phyloP scores from a whole-genome alignment of 192 early-diverging fungal species.

The Haplosporangium gracile region DNA sequence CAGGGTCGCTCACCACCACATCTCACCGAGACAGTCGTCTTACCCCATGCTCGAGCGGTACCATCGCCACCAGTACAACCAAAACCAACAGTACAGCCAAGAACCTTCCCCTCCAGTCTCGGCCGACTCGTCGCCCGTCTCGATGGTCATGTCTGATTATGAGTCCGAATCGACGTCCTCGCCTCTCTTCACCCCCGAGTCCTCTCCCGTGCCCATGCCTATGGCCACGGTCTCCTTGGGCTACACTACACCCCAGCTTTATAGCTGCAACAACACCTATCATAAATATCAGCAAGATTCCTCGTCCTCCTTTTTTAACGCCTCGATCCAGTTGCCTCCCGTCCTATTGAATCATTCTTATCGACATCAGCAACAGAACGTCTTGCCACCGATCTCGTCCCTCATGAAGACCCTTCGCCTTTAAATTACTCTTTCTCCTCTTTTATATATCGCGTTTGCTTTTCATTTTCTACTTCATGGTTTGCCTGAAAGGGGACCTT shows the following conservation, averaged over 20 bases:
- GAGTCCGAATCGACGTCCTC: slow-evolving; percentile 36
- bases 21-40: neutral
- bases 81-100: neutral
- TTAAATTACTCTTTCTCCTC: slow-evolving; percentile 11
- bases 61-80: neutral
- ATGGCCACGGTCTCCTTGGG: slow-evolving; percentile 15
- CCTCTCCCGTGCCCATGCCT: slow-evolving; percentile 53
- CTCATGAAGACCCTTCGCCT: slow-evolving; percentile 28
- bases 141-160: slow-evolving; percentile 47
- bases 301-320: neutral
- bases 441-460: neutral
- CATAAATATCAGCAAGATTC: slow-evolving; percentile 4
- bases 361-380: slow-evolving; percentile 1
- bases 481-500: neutral
- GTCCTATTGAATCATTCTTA: slow-evolving; percentile 20
- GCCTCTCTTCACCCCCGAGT: slow-evolving; percentile 64
- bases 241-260: slow-evolving; percentile 6
- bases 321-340: slow-evolving; percentile 18
- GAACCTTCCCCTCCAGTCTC: slow-evolving; percentile 25
- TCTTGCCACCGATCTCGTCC: slow-evolving; percentile 49
- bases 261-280: neutral
- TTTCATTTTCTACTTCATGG: neutral
- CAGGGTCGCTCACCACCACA: neutral
- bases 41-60: slow-evolving; percentile 27
- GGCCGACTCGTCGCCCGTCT: slow-evolving; percentile 33